A percentile compares a stretch with the other conserved stretches of the same genome.
phyloP scores from a whole-genome alignment of 2,329 filamentous ascomycete genomes.

The Epichloe aotearoae region DNA sequence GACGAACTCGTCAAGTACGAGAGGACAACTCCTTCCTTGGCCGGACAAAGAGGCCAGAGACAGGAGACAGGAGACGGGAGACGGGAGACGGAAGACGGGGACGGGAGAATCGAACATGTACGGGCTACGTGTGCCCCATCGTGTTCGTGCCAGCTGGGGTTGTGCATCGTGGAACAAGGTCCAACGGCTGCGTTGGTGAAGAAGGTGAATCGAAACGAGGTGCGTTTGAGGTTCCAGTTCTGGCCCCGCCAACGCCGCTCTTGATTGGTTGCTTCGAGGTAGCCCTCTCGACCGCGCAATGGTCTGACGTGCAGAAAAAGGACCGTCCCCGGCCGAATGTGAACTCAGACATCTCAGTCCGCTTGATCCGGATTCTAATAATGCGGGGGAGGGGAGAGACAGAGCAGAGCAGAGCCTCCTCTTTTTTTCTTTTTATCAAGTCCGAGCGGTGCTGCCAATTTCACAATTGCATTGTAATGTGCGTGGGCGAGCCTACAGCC shows the following conservation, averaged over 20 bases:
- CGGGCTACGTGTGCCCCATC: too few relatives aligned
- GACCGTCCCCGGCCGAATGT: too few relatives aligned
- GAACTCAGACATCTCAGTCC: neutral
- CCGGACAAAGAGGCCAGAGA: neutral
- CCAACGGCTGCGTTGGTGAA: neutral
- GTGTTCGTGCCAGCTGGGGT: neutral
- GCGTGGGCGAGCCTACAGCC: too few relatives aligned
- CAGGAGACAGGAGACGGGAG: neutral
- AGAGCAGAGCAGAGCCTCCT: too few relatives aligned
- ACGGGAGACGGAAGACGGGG: neutral
- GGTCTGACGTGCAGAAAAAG: too few relatives aligned
- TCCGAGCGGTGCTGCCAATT: too few relatives aligned
- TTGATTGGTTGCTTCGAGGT: neutral
- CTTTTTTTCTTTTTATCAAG: too few relatives aligned
- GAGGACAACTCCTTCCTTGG: neutral
- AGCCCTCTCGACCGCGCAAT: too few relatives aligned
- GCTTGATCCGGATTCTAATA: too few relatives aligned
- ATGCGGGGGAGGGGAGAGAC: too few relatives aligned
- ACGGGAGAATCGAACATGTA: neutral
- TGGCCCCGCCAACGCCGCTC: neutral
- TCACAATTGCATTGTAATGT: too few relatives aligned
- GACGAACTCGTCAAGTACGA: neutral
- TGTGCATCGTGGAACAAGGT: neutral
- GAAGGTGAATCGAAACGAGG: slow-evolving; percentile 2
- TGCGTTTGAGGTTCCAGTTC: slow-evolving; percentile 3